A percentile compares a stretch with the other conserved stretches of the same genome.
Conservation (phyloP, 1,284 basidiomycete genomes). For the Heterobasidion parviporum region DNA sequence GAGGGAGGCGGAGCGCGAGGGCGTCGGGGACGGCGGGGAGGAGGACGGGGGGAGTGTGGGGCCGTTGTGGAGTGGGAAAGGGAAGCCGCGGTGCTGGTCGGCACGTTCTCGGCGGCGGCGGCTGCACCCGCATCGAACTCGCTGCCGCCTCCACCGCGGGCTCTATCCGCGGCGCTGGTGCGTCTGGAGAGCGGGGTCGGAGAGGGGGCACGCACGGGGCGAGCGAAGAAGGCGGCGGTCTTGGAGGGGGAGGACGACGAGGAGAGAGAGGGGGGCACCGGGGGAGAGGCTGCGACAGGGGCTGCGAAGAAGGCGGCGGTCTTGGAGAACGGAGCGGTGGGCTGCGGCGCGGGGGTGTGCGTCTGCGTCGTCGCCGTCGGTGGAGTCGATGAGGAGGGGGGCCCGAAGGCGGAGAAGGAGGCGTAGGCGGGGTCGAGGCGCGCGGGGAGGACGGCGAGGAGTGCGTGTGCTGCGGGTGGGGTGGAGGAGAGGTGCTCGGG, state of each 20-base stretch:
- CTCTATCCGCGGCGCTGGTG: neutral
- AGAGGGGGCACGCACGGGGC: neutral
- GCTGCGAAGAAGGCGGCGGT: neutral
- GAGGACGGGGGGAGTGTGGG: too few species aligned
- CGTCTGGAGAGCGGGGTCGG: neutral
- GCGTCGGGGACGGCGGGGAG: too few species aligned
- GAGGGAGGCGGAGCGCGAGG: too few species aligned
- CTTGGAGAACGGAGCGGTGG: neutral
- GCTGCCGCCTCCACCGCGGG: neutral
- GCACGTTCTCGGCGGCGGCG: neutral
- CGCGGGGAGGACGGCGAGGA: too few species aligned
- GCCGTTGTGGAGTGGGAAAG: too few species aligned
- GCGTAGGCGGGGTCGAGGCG: too few species aligned
- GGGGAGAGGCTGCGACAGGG: neutral
- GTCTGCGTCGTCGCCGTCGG: too few species aligned
- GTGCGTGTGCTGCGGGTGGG: too few species aligned
- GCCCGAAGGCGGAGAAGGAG: too few species aligned
- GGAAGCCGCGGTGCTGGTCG: neutral
- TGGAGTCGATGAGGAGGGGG: too few species aligned
- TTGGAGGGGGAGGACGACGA: conserved; percentile 2
- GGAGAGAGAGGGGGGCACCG: neutral
- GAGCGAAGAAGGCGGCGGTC: conserved; percentile 10
- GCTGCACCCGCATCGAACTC: neutral
- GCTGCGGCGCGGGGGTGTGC: too few species aligned
- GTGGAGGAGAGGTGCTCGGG: too few species aligned